phyloP scores from a whole-genome alignment of 768 basidiomycete genomes.

The Saitozyma podzolica region DNA sequence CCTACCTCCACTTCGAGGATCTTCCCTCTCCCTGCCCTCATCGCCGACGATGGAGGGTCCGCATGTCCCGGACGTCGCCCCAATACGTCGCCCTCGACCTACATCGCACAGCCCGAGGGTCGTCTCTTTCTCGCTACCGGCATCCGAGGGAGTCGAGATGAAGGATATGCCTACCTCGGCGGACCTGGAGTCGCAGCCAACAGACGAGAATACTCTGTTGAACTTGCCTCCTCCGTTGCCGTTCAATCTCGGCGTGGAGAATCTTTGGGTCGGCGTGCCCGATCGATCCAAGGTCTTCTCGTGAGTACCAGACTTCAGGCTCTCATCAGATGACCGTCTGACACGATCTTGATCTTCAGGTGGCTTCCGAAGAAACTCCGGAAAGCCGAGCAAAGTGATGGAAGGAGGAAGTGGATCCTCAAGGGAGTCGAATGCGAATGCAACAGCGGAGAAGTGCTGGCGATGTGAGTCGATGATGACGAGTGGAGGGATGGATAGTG shows the following conservation, averaged over 20 bases:
- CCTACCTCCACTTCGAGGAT: too few species aligned
- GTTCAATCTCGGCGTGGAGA: conserved; percentile 28
- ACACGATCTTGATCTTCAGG: not conserved
- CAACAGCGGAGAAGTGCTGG: conserved; percentile 53
- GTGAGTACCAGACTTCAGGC: not conserved
- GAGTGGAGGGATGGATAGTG: too few species aligned
- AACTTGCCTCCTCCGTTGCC: conserved; percentile 39
- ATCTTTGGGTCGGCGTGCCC: conserved; percentile 35
- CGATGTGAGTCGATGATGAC: conserved; percentile 44
- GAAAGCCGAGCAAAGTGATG: conserved; percentile 12
- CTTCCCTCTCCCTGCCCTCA: too few species aligned
- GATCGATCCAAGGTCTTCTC: conserved; percentile 6
- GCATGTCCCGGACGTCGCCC: too few species aligned
- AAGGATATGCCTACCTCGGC: conserved; percentile 50
- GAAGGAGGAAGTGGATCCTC: conserved; percentile 45
- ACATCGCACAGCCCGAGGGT: too few species aligned
- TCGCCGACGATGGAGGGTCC: too few species aligned
- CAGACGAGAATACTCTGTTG: conserved; percentile 61
- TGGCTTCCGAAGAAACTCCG: conserved; percentile 19
- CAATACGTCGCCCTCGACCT: too few species aligned
- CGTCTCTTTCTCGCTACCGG: too few species aligned
- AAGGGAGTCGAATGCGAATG: conserved; percentile 47
- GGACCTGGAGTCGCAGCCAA: conserved; percentile 66
- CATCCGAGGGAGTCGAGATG: too few species aligned
- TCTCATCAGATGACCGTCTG: conserved; percentile 2